Evolutionary conservation across 2,329 filamentous ascomycete genomes (phyloP).

Genomic region (Diaporthe capsici): DNA sequence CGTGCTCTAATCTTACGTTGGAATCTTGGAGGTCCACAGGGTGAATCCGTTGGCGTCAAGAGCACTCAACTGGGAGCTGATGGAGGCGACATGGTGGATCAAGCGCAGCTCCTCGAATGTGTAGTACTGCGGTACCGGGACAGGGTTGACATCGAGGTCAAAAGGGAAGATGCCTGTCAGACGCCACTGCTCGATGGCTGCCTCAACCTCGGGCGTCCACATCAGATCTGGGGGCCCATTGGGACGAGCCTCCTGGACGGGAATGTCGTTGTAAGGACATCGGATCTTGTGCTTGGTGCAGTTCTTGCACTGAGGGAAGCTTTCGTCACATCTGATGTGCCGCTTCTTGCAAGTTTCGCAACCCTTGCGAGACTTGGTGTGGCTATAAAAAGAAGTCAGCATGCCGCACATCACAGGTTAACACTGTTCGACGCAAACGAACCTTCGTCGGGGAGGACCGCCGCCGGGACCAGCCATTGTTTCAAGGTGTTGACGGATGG

Average conservation of each 20-base stretch:
- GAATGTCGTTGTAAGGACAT: constrained; percentile 96
- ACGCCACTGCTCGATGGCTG: constrained; percentile 85
- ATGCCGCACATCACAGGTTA: constrained; percentile 18
- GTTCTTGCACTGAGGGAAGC: constrained; percentile 98
- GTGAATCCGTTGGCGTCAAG: constrained; percentile 87
- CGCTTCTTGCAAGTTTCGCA: constrained; percentile 98
- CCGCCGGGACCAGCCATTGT: constrained; percentile 94
- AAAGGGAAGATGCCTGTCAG: constrained; percentile 89
- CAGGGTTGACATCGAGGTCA: constrained; percentile 82
- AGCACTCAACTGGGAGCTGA: constrained; percentile 85
- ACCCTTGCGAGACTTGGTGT: constrained; percentile 98
- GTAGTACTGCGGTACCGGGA: constrained; percentile 79
- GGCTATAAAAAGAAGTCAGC: constrained; percentile 67
- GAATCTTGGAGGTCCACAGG: constrained; percentile 93
- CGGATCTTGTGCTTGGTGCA: constrained; percentile 99
- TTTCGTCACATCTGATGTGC: constrained; percentile 98
- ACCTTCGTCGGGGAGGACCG: constrained; percentile 85
- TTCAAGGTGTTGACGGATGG: constrained; percentile 41
- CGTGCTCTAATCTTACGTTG: constrained; percentile 74
- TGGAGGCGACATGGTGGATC: constrained; percentile 89
- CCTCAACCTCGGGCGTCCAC: constrained; percentile 89
- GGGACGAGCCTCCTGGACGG: constrained; percentile 74
- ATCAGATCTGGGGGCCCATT: constrained; percentile 78
- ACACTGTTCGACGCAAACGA: constrained; percentile 47
- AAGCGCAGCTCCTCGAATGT: constrained; percentile 85